These are phyloP conservation scores for Podosphaera fusca DNA, from an alignment of 2,329 filamentous ascomycete species.

Conservation along the genomic window DNA sequence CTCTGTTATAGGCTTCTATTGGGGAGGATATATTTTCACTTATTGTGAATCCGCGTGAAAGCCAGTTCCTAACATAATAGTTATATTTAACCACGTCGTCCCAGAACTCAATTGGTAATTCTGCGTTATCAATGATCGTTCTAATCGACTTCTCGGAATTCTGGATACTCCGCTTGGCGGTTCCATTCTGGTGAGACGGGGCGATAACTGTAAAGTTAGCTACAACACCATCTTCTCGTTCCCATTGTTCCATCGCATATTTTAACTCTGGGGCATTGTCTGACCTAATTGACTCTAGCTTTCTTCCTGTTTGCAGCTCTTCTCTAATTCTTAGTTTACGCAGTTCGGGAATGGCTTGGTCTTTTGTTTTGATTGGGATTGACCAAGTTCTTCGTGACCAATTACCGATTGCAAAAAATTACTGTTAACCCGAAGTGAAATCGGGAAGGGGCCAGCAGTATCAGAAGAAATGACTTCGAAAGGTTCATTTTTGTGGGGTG, in stretches of 20 bases:
- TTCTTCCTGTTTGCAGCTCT: neutral
- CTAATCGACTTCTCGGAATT: no score
- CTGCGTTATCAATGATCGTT: no score
- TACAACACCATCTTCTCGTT: no score
- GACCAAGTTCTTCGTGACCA: neutral
- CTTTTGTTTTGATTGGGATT: neutral
- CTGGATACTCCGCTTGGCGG: neutral
- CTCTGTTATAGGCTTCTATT: neutral
- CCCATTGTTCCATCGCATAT: no score
- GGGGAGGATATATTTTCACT: neutral
- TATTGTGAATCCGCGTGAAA: no score
- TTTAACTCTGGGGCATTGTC: no score
- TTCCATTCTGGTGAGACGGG: no score
- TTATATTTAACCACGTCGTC: no score
- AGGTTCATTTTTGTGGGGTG: neutral
- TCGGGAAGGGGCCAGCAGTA: neutral
- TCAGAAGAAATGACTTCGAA: neutral
- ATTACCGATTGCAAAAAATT: neutral
- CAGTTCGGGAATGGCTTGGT: neutral
- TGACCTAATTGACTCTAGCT: no score
- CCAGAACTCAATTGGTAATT: no score
- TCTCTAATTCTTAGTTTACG: neutral
- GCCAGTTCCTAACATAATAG: no score
- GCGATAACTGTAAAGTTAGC: no score
- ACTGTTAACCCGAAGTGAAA: neutral